Evolutionary conservation across 805 yeast genomes (phyloP).

Genomic region (Kuraishia cidri): DNA sequence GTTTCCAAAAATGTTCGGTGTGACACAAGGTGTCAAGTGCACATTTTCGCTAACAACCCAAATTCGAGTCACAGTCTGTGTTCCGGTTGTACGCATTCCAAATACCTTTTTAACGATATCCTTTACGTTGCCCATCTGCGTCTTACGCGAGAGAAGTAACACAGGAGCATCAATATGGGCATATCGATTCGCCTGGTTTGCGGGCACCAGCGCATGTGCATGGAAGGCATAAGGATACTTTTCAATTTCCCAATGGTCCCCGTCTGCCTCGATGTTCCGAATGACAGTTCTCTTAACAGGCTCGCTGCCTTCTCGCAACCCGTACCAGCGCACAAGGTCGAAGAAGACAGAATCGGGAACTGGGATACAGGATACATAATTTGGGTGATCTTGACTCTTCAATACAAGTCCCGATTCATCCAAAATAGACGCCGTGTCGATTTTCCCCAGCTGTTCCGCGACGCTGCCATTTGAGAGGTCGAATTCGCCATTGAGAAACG

Average conservation of each 20-base stretch:
- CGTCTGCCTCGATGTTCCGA: no score
- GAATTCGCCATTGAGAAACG: slow-evolving; percentile 25
- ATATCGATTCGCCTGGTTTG: slow-evolving; percentile 15
- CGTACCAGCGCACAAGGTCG: slow-evolving; percentile 36
- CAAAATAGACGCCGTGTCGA: slow-evolving; percentile 35
- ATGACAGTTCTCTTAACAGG: no score
- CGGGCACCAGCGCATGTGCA: slow-evolving; percentile 18
- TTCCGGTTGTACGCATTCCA: no score
- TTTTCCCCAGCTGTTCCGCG: slow-evolving; percentile 27
- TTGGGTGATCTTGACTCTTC: slow-evolving; percentile 1
- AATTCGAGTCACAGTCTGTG: no score
- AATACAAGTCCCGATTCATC: slow-evolving; percentile 32
- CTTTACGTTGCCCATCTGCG: no score
- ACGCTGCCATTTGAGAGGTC: slow-evolving; percentile 18
- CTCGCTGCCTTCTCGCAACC: slow-evolving; percentile 29
- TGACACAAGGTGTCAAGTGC: no score
- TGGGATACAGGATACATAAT: slow-evolving; percentile 12
- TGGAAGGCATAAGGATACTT: slow-evolving; percentile 13
- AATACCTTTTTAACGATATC: no score
- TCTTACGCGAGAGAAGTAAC: no score
- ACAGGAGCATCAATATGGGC: no score
- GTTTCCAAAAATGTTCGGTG: slow-evolving; percentile 1
- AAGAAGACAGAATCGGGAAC: not conserved
- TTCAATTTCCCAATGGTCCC: slow-evolving; percentile 14
- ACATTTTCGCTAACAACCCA: no score